phyloP scores from a whole-genome alignment of 1,284 basidiomycete genomes.

The Ganoderma resinaceum region DNA sequence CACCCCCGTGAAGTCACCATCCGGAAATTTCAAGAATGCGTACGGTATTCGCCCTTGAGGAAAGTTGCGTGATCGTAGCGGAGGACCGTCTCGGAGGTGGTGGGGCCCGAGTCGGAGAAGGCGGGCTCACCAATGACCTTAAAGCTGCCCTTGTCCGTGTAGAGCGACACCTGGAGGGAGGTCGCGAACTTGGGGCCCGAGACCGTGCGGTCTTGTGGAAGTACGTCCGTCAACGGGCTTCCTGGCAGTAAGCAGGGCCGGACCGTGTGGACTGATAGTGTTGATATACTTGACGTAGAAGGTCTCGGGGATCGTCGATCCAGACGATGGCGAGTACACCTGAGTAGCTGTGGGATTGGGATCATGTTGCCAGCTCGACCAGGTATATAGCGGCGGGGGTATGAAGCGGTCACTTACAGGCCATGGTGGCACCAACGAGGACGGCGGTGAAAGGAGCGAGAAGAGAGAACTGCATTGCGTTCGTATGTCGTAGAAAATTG shows the following conservation, averaged over 20 bases:
- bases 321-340: background rate
- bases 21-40: background rate
- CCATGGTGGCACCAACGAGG: background rate
- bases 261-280: background rate
- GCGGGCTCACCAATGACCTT: background rate
- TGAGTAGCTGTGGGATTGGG: background rate
- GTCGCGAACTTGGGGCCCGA: background rate
- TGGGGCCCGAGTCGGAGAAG: background rate
- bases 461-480: background rate
- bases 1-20: background rate
- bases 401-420: background rate
- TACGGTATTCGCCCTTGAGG: background rate
- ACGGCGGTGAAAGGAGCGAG: background rate
- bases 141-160: background rate
- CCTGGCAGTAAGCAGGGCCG: background rate
- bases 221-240: background rate
- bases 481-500: background rate
- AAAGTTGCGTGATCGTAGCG: background rate
- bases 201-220: background rate
- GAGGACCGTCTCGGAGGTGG: background rate
- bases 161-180: background rate
- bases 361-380: background rate
- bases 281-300: background rate
- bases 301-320: background rate
- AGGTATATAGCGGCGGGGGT: background rate